Evolutionary conservation across 2,329 filamentous ascomycete species (phyloP), one percentile per base, ranked within the genome.

Genomic region (Phaeoacremonium minimum): DNA sequence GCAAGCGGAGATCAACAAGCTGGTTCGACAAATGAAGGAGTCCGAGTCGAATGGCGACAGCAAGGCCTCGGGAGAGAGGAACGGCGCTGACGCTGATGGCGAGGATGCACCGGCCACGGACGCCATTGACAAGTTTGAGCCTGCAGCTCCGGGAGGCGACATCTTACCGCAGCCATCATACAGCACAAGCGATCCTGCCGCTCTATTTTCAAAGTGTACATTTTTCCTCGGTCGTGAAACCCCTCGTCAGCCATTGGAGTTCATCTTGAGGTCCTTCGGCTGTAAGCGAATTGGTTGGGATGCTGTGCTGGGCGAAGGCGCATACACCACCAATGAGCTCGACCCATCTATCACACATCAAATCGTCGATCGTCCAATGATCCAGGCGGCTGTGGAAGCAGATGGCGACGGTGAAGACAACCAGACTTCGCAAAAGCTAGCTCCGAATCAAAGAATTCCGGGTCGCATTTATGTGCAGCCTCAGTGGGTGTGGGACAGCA

Each of bases 271-370:
- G 55, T 79, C 91, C 4, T 98, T 97, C 55, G 93, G 93, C 45
- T 97, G 91, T 71, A 95, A 91, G 69, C 80, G 91, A 30, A 84
- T 98, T 48, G 93, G 90, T 29, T 98, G 93, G 93, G 91, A 97
- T 55, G 75, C 80, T 19, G 84, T 95, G 15, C 75, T 95, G 15
- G 93, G 93, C 35, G 90, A 89, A 44, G 93, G 93, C 32, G 86
- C 93, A 33, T 98, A 87, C 66, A 97, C 90, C 19, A 85, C 86
- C 34, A 79, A 95, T 56, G 91, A 97, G 66, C 73, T 79, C 13
- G 89, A 98, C 55, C 78, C 87, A 6, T 73, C 82, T 37, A 97
- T 98, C 49, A 98, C 93, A 18, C 93, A 98, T 62, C 93, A 98
- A 60, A 83, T 98, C 47, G 87, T 98, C 38, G 93, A 98, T 60